Evolutionary conservation across 495 filamentous ascomycete species (phyloP), one percentile per base, ranked within the genome.

Genomic region (Penicillium soppii): DNA sequence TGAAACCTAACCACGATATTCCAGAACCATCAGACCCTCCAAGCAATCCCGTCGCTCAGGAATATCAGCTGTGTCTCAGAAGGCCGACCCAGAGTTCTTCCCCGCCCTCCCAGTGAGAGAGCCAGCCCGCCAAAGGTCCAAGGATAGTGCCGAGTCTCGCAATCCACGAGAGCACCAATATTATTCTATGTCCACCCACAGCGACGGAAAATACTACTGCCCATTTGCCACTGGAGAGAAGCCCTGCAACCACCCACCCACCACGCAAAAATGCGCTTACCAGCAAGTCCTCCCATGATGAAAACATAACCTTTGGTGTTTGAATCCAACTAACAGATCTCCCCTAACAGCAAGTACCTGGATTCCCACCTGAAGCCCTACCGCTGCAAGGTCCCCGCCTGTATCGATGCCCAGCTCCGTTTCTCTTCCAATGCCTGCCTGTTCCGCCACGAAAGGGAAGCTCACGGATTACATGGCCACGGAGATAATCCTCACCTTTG

Each of bases 261-360:
- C 89, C 57, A 91, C 90, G 69, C 86, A 96, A 54, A 96, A 96
- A 80, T 97, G 91, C 83, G 92, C 94, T 71, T 97, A 96, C 69
- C 90, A 95, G 91, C 92, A 86, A 82, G 87, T 65, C 52, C 27
- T 29, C 41, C 51, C 50, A n/a, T 37, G 53, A 36, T 25, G 9
- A 22, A 43, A 25, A 8, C 13, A 29, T n/a, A n/a, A n/a, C n/a
- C 4, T 41, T 30, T 37, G 41, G 49, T 44, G 7, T 19, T 12
- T 32, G 17, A 53, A 7, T 25, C 33, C 46, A 57, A 58, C 70
- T 62, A 75, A 64, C 70, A 70, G 58, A 65, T 45, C 51, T 50
- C 52, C 12, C 43, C 32, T 19, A 55, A 56, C 72, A 96, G 91
- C 78, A 96, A 96, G 78, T 92, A 92, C 65, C 79, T 97, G 60